Evolutionary conservation across 805 yeast genomes (phyloP).

Genomic region (Grigorovia transvaalensis): DNA sequence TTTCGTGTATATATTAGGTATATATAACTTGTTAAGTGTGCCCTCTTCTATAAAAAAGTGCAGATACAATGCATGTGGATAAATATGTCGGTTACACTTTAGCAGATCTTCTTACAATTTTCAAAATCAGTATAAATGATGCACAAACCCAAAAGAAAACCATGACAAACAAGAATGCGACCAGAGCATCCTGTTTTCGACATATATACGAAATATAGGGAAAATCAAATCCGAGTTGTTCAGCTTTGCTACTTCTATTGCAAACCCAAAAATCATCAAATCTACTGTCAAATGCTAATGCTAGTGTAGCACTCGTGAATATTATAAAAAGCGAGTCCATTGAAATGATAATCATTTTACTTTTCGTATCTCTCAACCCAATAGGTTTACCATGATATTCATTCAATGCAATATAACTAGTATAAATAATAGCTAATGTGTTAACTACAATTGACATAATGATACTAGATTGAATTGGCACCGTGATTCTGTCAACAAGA

Average conservation of each 20-base stretch:
- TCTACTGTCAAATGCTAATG: constrained; percentile 75
- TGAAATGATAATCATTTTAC: constrained; percentile 71
- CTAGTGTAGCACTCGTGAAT: constrained; percentile 76
- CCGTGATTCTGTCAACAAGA: constrained; percentile 12
- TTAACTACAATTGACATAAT: constrained; percentile 88
- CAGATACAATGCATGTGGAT: neutral
- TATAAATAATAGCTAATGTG: constrained; percentile 63
- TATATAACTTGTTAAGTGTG: neutral
- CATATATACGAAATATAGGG: constrained; percentile 49
- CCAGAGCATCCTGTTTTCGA: constrained; percentile 63
- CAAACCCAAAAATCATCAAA: constrained; percentile 82
- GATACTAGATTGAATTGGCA: constrained; percentile 77
- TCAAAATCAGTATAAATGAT: constrained; percentile 68
- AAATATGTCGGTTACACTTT: neutral
- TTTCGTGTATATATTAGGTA: neutral
- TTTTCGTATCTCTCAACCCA: constrained; percentile 77
- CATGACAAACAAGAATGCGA: constrained; percentile 67
- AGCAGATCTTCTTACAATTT: constrained; percentile 61
- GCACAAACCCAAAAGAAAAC: constrained; percentile 77
- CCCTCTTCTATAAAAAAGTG: neutral
- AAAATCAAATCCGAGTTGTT: neutral
- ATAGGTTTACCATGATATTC: constrained; percentile 88
- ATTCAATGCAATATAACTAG: constrained; percentile 75
- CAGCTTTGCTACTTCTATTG: constrained; percentile 14
- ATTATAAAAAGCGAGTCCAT: constrained; percentile 81